Evolutionary conservation across 805 yeast species (phyloP).

Genomic region (Sugiyamaella smithiae): DNA sequence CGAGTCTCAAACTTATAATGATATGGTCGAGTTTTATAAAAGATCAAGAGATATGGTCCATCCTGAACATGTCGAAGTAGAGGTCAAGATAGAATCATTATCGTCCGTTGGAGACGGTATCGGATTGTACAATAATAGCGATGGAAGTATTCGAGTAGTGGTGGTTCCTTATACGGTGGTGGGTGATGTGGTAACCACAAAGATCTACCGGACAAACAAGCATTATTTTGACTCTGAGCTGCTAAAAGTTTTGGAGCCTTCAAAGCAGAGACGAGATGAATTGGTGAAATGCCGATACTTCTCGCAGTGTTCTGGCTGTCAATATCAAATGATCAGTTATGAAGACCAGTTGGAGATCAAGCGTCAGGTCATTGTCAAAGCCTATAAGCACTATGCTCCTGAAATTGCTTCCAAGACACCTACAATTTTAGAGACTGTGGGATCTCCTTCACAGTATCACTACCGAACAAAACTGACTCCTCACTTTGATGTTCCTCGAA

Average conservation of each 20-base stretch:
- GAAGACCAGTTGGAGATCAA: conserved; percentile 70
- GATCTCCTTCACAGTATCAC: conserved; percentile 70
- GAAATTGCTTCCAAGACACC: conserved; percentile 45
- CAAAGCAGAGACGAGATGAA: conserved; percentile 49
- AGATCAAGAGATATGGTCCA: conserved; percentile 37
- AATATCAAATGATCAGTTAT: conserved; percentile 78
- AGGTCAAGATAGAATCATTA: conserved; percentile 56
- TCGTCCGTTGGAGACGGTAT: conserved; percentile 88
- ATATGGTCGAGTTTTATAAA: conserved; percentile 61
- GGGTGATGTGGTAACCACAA: conserved; percentile 71
- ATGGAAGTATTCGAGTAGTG: conserved; percentile 47
- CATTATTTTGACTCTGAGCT: conserved; percentile 73
- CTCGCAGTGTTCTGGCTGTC: conserved; percentile 94
- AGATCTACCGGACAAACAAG: conserved; percentile 76
- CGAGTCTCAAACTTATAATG: conserved; percentile 49
- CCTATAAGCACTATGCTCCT: conserved; percentile 63
- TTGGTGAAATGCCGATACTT: conserved; percentile 77
- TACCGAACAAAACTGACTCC: conserved; percentile 96
- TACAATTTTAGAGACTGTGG: conserved; percentile 56
- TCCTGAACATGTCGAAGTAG: conserved; percentile 50
- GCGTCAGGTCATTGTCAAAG: conserved; percentile 70
- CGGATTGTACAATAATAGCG: conserved; percentile 49
- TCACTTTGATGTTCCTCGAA: conserved; percentile 79
- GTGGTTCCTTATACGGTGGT: conserved; percentile 85
- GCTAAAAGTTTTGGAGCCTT: conserved; percentile 45